A percentile compares a stretch with the other conserved stretches of the same genome.
Evolutionary conservation across 139 green algal species (phyloP).

Genomic region (Spirogloea muscicola): DNA sequence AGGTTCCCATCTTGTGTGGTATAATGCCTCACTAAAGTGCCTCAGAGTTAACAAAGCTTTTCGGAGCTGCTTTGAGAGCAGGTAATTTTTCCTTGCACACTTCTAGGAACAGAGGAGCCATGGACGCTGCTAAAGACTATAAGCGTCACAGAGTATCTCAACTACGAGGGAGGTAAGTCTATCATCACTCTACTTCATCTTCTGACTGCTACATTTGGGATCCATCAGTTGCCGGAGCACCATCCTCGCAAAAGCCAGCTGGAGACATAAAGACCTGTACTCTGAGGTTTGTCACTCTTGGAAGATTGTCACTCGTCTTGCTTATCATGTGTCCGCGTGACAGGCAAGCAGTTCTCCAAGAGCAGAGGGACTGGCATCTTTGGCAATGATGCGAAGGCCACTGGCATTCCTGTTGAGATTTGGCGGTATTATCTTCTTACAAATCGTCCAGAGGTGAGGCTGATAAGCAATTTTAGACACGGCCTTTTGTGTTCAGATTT

Average conservation of each 20-base stretch:
- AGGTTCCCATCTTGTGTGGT: too few species aligned
- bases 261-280: too few species aligned
- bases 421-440: constrained; percentile 96
- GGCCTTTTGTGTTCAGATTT: too few species aligned
- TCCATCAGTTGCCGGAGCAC: too few species aligned
- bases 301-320: not conserved
- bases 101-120: constrained; percentile 67
- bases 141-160: constrained; percentile 96
- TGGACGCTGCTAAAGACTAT: constrained; percentile 97
- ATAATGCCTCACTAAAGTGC: too few species aligned
- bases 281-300: too few species aligned
- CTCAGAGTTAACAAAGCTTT: too few species aligned
- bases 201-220: too few species aligned
- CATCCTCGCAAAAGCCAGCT: too few species aligned
- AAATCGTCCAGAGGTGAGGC: constrained; percentile 70
- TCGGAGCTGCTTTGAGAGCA: constrained; percentile 49
- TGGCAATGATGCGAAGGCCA: constrained; percentile 86
- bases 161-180: constrained; percentile 93
- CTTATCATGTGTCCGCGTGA: not conserved
- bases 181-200: too few species aligned
- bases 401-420: constrained; percentile 73
- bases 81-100: constrained; percentile 79
- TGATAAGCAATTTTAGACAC: too few species aligned
- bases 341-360: constrained; percentile 84
- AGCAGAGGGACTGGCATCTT: constrained; percentile 89